Evolutionary conservation across 441 rosid species (phyloP).

Genomic region (Heliophila coronopifolia): DNA sequence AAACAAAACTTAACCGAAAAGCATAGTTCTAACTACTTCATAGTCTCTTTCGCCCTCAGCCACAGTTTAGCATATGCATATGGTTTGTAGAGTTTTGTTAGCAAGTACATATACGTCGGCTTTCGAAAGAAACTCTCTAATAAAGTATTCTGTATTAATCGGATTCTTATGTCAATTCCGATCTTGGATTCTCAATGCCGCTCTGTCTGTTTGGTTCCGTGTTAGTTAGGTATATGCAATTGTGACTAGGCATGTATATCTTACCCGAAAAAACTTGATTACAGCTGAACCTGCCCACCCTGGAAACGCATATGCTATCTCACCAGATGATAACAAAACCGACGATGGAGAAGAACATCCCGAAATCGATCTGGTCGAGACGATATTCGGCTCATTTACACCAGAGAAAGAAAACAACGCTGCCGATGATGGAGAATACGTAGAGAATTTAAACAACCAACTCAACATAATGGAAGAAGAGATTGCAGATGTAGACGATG

Average conservation of each 20-base stretch:
- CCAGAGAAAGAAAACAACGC: constrained; percentile 41
- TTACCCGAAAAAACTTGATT: constrained; percentile 27
- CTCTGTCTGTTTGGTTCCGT: background rate
- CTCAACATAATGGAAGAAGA: constrained; percentile 54
- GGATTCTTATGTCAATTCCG: background rate
- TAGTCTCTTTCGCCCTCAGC: background rate
- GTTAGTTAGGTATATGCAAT: constrained; percentile 2
- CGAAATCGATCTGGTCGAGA: constrained; percentile 53
- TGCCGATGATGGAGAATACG: constrained; percentile 29
- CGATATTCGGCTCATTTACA: constrained; percentile 49
- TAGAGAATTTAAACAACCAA: constrained; percentile 27
- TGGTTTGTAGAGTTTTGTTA: background rate
- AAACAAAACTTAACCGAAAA: background rate
- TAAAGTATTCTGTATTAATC: background rate
- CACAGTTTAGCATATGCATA: background rate
- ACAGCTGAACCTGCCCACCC: constrained; percentile 27
- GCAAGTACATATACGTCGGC: background rate
- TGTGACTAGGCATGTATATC: constrained; percentile 11
- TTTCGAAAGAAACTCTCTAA: background rate
- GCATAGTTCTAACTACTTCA: background rate
- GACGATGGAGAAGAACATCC: constrained; percentile 59
- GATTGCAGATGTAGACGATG: constrained; percentile 79
- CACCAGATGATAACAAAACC: constrained; percentile 36
- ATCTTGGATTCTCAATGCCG: background rate
- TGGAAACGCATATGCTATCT: background rate